Evolutionary conservation across 257 asterid genomes (phyloP).

Genomic region (Solanum acaule): DNA sequence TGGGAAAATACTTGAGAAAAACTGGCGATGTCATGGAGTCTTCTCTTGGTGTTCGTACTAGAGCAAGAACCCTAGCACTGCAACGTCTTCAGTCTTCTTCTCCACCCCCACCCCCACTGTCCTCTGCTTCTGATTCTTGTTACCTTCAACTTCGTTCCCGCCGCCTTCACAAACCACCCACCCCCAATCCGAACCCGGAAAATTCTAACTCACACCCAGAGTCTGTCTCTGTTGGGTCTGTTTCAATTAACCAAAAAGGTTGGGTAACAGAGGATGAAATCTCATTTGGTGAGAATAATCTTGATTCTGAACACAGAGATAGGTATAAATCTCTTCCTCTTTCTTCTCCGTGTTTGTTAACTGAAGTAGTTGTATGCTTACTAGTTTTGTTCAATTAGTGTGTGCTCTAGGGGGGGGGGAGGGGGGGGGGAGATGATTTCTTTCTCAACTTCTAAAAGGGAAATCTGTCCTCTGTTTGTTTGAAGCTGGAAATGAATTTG

Average conservation of each 20-base stretch:
- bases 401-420: not conserved
- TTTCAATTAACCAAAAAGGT: conserved; percentile 14
- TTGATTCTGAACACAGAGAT: conserved; percentile 26
- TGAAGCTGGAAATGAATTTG: not conserved
- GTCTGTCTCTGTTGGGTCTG: conserved; percentile 9
- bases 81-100: conserved; percentile 9
- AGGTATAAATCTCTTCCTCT: conserved; percentile 21
- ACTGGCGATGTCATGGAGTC: conserved; percentile 46
- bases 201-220: not conserved
- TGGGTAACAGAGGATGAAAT: conserved; percentile 20
- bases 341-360: not conserved
- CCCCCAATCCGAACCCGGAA: not conserved
- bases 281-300: conserved; percentile 41
- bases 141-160: conserved; percentile 68
- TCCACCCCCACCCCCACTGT: not conserved
- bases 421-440: not conserved
- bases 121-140: conserved; percentile 14
- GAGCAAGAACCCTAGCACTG: conserved; percentile 70
- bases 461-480: not conserved
- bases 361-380: not conserved
- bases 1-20: conserved; percentile 59
- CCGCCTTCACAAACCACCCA: conserved; percentile 29
- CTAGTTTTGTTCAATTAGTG: not conserved
- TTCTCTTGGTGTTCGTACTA: conserved; percentile 60
- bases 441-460: not conserved